Base-by-base conservation (phyloP, 2,329 filamentous ascomycete genomes). In the Fusarium miscanthi region DNA sequence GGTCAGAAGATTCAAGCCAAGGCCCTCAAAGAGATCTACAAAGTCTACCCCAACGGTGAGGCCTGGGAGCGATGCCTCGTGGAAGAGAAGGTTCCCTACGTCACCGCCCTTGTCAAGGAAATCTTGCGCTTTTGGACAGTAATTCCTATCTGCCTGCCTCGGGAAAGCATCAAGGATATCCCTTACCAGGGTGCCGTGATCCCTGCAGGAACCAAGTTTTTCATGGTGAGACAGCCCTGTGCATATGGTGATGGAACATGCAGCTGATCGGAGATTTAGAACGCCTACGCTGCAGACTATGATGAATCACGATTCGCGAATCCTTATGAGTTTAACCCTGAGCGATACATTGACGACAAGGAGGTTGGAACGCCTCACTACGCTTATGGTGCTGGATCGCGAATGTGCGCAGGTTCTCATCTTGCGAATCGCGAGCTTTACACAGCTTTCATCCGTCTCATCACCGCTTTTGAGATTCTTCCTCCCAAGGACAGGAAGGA, bases 101-200 rank as follows among this genome's bases (percentile, higher is more conserved):
- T 96, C 66, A 93, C 92, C 0, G 93, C 93, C 0, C 81, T 96
- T 10, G 92, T 93, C 68, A 94, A 94, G 77, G 94, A 96, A 78
- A 90, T 91, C 2, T 85, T 95, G 1, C 89, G 93, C 31, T 95
- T 89, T 84, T 95, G 91, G 87, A 92, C 90, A 5, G 93, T 95
- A 35, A 93, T 95, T 71, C 92, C 93, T 4, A 91, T 96, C 74
- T 94, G 90, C 75, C 85, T 96, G 2, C 93, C 93, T 1, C 86
- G 93, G 7, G 89, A 89, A 21, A 92, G 86, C 68, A 92, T 93
- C 78, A 92, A 91, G 73, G 90, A 93, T 69, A 93, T 95, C 62
- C 84, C 87, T 8, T 95, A 91, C 82, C 85, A 92, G 30, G 89
- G 89, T 21, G 84, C 89, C 1, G 82, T 86, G 3, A 93, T 96